Evolutionary conservation across 2,329 filamentous ascomycete species (phyloP).

Genomic region (Fusarium sp.): DNA sequence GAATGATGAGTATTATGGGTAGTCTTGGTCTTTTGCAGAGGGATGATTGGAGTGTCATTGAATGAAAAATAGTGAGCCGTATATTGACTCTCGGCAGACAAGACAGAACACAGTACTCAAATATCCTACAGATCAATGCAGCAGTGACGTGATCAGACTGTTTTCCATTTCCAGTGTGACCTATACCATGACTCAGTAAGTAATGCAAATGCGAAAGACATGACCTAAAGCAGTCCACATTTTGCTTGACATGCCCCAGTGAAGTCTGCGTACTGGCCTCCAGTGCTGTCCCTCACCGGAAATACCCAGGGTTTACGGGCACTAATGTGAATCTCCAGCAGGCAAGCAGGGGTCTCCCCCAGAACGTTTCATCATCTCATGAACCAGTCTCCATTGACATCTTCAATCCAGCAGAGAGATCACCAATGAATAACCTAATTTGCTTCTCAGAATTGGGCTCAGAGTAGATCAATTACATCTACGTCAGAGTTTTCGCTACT

Average conservation of each 20-base stretch:
- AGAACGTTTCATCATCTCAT: constrained; percentile 1
- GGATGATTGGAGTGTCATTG: neutral
- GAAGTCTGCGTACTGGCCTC: neutral
- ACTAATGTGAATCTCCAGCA: neutral
- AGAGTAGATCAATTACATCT: neutral
- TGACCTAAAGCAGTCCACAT: neutral
- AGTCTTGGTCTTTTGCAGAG: neutral
- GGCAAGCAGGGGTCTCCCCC: constrained; percentile 4
- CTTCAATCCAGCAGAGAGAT: neutral
- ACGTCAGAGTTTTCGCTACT: neutral
- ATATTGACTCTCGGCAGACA: neutral
- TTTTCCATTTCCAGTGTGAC: neutral
- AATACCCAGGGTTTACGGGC: neutral
- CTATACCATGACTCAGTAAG: neutral
- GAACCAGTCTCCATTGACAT: neutral
- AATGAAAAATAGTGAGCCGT: neutral
- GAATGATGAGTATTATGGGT: neutral
- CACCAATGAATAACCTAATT: neutral
- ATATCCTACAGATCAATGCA: neutral
- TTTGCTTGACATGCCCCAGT: neutral
- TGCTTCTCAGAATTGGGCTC: neutral
- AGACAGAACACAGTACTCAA: neutral
- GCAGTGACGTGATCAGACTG: neutral
- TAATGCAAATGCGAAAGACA: no score
- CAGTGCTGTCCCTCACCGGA: neutral